Evolutionary conservation across 176 grass and related monocot species (phyloP).

Genomic region (maize (Zea mays)): Zm-B73-REFERENCE-NAM-5.0 NC_050097.1:1900001-1900500

Average conservation of each 20-base stretch:
- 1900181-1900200: constrained; percentile 55
- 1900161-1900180: constrained; percentile 71
- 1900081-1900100: constrained; percentile 29
- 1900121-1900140: constrained; percentile 81
- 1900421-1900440: constrained; percentile 44
- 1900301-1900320: constrained; percentile 61
- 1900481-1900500: constrained; percentile 59
- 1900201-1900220: constrained; percentile 36
- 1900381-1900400: constrained; percentile 37
- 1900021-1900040: constrained; percentile 1
- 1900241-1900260: constrained; percentile 56
- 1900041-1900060: constrained; percentile 39
- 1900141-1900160: constrained; percentile 81
- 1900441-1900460: constrained; percentile 43
- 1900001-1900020: constrained; percentile 17
- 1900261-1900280: constrained; percentile 81
- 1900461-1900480: constrained; percentile 58
- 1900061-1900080: constrained; percentile 81
- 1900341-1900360: constrained; percentile 79
- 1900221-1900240: constrained; percentile 56
- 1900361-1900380: constrained; percentile 74
- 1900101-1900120: constrained; percentile 56
- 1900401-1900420: constrained; percentile 58
- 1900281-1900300: constrained; percentile 76
- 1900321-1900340: constrained; percentile 62